A percentile compares a stretch with the other conserved stretches of the same genome.
Conservation (phyloP, 345 rosid species). For the Eucalyptus marginata region DNA sequence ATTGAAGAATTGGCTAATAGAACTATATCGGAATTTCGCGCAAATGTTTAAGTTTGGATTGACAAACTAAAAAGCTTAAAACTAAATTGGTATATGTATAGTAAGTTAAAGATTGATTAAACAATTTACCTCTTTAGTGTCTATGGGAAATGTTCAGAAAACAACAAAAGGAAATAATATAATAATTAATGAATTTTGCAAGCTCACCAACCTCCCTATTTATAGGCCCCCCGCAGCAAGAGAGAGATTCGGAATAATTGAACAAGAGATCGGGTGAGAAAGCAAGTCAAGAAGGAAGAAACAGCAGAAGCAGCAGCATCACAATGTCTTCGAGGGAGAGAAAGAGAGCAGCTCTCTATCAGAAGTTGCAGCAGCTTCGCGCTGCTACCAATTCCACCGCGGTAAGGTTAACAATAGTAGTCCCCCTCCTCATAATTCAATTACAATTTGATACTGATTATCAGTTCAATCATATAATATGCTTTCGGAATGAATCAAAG, state of each 20-base stretch:
- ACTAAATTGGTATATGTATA: background rate
- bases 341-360: conserved; percentile 24
- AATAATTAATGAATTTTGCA: background rate
- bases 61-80: background rate
- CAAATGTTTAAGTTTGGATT: background rate
- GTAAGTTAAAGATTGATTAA: background rate
- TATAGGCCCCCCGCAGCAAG: background rate
- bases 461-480: background rate
- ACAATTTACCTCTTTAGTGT: background rate
- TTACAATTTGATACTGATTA: background rate
- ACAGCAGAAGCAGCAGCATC: background rate
- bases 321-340: conserved; percentile 24
- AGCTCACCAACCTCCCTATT: background rate
- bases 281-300: background rate
- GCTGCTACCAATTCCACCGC: conserved; percentile 18
- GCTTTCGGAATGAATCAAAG: background rate
- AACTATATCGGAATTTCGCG: fast-evolving
- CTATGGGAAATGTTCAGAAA: background rate
- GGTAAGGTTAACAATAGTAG: background rate
- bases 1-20: background rate
- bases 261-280: background rate
- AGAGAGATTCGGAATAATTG: background rate
- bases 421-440: background rate
- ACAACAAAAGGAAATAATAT: background rate
- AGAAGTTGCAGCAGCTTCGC: conserved; percentile 20